Base-by-base conservation (phyloP, 164 flowering plant species). In the Dillenia suffruticosa region DNA sequence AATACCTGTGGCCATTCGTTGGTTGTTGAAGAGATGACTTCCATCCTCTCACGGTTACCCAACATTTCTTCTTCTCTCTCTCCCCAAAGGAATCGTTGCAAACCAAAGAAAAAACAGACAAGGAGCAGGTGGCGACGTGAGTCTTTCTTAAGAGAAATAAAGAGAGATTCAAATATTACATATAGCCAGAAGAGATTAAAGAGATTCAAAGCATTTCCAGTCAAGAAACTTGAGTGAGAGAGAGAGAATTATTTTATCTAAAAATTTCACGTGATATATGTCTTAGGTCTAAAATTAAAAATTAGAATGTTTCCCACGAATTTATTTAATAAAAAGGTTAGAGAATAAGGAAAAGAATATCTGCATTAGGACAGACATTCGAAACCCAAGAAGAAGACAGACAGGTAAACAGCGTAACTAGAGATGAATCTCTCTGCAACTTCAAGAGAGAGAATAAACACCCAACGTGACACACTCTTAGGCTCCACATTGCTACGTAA, bases 1-100 rank as follows among this genome's bases (percentile, higher is more conserved):
- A 8, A 53, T 66, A 75, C 77, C 81, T 72, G 72, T 81, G 81
- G 70, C 84, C 82, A 78, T 61, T 67, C 65, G 69, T 79, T 74
- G 44, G 74, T 50, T 47, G 79, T 59, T 64, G 84, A 57, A 68
- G 77, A 68, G 72, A 74, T 70, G 79, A 66, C 46, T 17, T 63
- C 59, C 74, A 70, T 78, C 69, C 76, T 78, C 80, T 77, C 81
- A 70, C 66, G 68, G 68, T 70, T 76, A 45, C 77, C 71, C 70
- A 72, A 22, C 74, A 74, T 73, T 61, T 59, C 49, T 60, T 61
- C 9, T 55, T 16, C 1, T 62, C 51, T 50, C 57, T 24, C 15
- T 17, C 43, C 19, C 50, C 64, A 62, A 66, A 51, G 51, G 70
- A 70, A 70, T 70, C 74, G 70, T 65, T 67, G 66, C 67, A 76